Evolutionary conservation across 768 basidiomycete genomes (phyloP).

Genomic region (Tremella yokohamensis): DNA sequence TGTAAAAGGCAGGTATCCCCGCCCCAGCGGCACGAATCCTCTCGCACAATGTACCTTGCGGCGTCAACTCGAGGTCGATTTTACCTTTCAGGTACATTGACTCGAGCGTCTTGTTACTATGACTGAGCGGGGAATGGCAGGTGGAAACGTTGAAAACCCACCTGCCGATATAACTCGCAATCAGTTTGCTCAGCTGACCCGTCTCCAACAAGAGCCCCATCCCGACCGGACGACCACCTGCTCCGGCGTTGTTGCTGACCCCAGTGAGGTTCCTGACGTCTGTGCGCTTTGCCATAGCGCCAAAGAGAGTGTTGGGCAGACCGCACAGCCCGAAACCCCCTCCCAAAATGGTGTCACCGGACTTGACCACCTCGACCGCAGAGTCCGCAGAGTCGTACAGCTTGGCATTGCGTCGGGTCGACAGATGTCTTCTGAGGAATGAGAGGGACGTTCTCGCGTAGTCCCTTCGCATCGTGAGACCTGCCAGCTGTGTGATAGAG

Average conservation of each 20-base stretch:
- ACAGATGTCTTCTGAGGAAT: no score
- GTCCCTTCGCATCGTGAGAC: no score
- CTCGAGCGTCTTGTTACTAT: conserved; percentile 45
- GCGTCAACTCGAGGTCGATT: conserved; percentile 41
- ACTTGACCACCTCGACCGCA: no score
- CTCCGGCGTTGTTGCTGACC: conserved; percentile 48
- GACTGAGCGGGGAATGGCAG: no score
- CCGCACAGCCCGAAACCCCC: conserved; percentile 45
- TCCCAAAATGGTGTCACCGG: background rate
- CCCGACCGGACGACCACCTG: conserved; percentile 29
- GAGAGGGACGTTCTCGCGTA: no score
- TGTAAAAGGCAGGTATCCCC: conserved; percentile 47
- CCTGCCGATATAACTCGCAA: conserved; percentile 22
- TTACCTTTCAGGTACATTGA: conserved; percentile 40
- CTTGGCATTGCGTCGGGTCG: no score
- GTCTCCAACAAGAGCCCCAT: conserved; percentile 37
- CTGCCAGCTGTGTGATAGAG: no score
- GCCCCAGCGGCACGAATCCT: conserved; percentile 40
- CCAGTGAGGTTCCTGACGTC: conserved; percentile 41
- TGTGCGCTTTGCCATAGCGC: conserved; percentile 27
- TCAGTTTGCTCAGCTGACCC: conserved; percentile 35
- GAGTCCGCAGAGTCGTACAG: no score
- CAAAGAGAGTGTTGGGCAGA: conserved; percentile 46
- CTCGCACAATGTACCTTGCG: conserved; percentile 48
- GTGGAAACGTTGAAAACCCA: no score